These are phyloP conservation scores for Trichoderma sp. DNA, from an alignment of 2,329 filamentous ascomycete genomes.

Conservation along the genomic window DNA sequence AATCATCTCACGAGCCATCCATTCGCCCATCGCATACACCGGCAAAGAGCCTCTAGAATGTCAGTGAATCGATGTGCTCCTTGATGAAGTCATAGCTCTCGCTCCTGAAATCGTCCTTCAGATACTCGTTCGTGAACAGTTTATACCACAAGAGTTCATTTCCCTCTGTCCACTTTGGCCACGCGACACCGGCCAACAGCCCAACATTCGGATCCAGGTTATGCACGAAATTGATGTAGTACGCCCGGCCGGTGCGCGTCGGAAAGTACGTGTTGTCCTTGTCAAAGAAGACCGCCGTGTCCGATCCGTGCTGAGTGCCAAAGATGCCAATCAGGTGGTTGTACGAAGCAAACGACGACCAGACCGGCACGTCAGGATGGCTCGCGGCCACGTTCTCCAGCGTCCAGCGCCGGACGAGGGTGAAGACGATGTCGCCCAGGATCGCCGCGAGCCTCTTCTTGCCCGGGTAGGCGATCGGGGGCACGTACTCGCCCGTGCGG, in stretches of 20 bases:
- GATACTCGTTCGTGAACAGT: background rate
- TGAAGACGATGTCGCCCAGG: conserved; percentile 75
- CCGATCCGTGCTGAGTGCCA: conserved; percentile 74
- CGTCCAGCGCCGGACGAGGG: conserved; percentile 67
- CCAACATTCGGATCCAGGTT: conserved; percentile 68
- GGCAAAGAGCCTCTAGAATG: background rate
- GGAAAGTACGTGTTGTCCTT: conserved; percentile 62
- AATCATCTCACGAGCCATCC: background rate
- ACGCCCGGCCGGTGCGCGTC: conserved; percentile 61
- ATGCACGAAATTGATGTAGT: conserved; percentile 74
- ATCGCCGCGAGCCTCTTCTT: conserved; percentile 77
- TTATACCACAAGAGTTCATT: conserved; percentile 49
- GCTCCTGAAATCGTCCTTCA: background rate
- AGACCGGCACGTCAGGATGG: conserved; percentile 62
- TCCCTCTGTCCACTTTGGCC: conserved; percentile 48
- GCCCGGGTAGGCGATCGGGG: conserved; percentile 64
- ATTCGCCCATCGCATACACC: background rate
- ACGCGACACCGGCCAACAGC: conserved; percentile 41
- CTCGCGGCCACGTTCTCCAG: conserved; percentile 51
- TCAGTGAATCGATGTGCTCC: background rate
- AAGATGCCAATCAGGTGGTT: conserved; percentile 61
- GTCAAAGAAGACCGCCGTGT: conserved; percentile 67
- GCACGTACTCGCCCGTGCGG: conserved; percentile 66
- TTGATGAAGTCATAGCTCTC: background rate
- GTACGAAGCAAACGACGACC: conserved; percentile 77